Base-by-base conservation (phyloP, 805 yeast genomes). In the Ogataea siamensis region DNA sequence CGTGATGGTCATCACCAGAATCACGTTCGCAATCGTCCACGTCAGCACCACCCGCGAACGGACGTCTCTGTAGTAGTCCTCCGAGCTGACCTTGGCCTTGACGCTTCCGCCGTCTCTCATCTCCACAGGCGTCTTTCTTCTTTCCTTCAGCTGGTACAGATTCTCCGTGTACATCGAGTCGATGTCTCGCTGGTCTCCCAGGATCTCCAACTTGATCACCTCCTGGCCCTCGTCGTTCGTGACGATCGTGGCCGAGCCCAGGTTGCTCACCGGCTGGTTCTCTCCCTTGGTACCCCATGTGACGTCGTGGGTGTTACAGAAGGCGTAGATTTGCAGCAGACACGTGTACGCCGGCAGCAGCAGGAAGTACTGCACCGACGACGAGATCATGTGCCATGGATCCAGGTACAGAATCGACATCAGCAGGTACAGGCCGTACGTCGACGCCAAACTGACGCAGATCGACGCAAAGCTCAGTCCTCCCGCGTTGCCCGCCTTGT, bases 251-350 rank as follows among this genome's bases (percentile, higher is more conserved):
- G 95, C 95, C 30, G 85, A 81, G 32, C 95, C 89, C 24, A 82
- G 68, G 44, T 76, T 83, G 47, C 77, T 76, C 13, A 78, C 74
- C 31, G 78, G 83, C 43, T 75, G 76, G 47, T 82, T 84, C 44
- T 89, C 96, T 50, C 99, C 99, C 60, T 91, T 91, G 2, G 99
- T 91, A 64, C 99, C 99, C 99, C 99, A 91, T 0, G 96, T 85
- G 34, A 93, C 96, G 69, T 91, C 99, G 64, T 91, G 98, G 3
- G 97, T 91, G 61, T 91, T 91, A 68, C 99, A 91, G 64, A 91
- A 88, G 1, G 99, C 97, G 66, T 88, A 91, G 42, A 93, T 88
- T 64, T 91, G 97, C 40, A 91, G 68, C 2, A 96, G 82, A 65
- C 96, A 87, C 4, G 94, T 84, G 60, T 88, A 91, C 0, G 94